Evolutionary conservation across 2,329 filamentous ascomycete genomes (phyloP), one percentile per base, ranked within the genome.

Genomic region (Drechmeria coniospora): DNA sequence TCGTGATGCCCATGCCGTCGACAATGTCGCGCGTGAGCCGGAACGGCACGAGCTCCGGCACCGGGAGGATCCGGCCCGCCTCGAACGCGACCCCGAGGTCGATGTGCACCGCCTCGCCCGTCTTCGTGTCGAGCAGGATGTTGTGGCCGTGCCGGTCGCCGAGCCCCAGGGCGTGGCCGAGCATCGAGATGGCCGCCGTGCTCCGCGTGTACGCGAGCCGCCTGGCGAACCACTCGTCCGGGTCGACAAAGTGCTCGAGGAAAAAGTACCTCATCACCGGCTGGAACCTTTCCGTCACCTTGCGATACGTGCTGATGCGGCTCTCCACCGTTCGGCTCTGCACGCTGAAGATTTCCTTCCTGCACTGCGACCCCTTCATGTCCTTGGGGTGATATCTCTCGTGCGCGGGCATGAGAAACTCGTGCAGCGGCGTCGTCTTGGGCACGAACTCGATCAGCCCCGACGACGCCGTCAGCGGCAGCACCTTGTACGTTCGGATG

Each of bases 181-280:
- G 71, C 43, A 98, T 94, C 0, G 84, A 94, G 33, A 95, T 87
- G 4, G 87, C 86, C 1, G 90, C 90, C 0, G 87, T 95, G 23
- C 80, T 90, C 33, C 90, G 72, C 1, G 84, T 92, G 48, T 98
- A 98, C 5, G 87, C 84, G 8, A 93, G 68, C 6, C 92, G 73
- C 40, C 76, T 81, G 33, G 72, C 68, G 44, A 94, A 98, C 90
- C 90, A 99, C 40, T 92, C 86, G 46, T 98, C 87, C 0, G 90
- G 90, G 37, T 93, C 83, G 28, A 76, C 66, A 47, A 93, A 99
- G 34, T 79, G 73, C 50, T 99, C 90, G 62, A 94, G 83, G 50
- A 98, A 93, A 57, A 98, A 99, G 57, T 86, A 92, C 31, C 79
- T 74, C 75, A 98, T 80, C 4, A 95, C 90, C 0, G 92, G 90